phyloP scores from a whole-genome alignment of 1,139 yeast species.

The Zygosaccharomyces pseudobailii region DNA sequence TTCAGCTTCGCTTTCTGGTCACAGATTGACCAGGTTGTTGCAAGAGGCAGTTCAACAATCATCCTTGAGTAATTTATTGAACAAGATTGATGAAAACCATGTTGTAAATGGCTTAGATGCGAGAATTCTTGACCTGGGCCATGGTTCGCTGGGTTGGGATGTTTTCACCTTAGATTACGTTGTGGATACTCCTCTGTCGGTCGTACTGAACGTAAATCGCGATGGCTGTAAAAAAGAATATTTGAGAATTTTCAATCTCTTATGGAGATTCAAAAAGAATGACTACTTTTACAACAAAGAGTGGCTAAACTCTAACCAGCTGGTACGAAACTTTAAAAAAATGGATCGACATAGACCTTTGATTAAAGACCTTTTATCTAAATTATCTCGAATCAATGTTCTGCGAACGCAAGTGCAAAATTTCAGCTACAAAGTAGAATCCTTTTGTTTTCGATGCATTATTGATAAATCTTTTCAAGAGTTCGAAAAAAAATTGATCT shows the following conservation, averaged over 20 bases:
- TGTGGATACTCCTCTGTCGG: constrained; percentile 52
- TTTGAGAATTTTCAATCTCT: constrained; percentile 73
- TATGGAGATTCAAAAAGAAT: constrained; percentile 73
- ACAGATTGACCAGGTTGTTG: constrained; percentile 59
- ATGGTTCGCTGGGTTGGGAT: constrained; percentile 83
- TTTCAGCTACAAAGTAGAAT: constrained; percentile 24
- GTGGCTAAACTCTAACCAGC: constrained; percentile 43
- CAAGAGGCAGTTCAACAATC: constrained; percentile 64
- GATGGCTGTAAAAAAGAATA: constrained; percentile 53
- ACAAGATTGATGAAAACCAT: constrained; percentile 33
- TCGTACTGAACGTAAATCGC: constrained; percentile 40
- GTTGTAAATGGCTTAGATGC: constrained; percentile 70
- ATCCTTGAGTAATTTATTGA: constrained; percentile 44
- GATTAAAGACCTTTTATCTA: constrained; percentile 24
- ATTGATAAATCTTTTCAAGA: constrained; percentile 36
- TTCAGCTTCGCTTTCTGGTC: constrained; percentile 57
- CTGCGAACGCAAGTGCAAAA: constrained; percentile 27
- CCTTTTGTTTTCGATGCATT: constrained; percentile 25
- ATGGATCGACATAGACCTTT: constrained; percentile 21
- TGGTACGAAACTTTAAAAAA: constrained; percentile 30
- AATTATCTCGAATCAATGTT: constrained; percentile 25
- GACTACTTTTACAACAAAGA: constrained; percentile 46
- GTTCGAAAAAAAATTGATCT: constrained; percentile 35
- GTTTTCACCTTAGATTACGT: constrained; percentile 84
- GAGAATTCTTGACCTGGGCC: constrained; percentile 62